Base-by-base conservation (phyloP, 495 filamentous ascomycete species). In the Aspergillus sparsus region DNA sequence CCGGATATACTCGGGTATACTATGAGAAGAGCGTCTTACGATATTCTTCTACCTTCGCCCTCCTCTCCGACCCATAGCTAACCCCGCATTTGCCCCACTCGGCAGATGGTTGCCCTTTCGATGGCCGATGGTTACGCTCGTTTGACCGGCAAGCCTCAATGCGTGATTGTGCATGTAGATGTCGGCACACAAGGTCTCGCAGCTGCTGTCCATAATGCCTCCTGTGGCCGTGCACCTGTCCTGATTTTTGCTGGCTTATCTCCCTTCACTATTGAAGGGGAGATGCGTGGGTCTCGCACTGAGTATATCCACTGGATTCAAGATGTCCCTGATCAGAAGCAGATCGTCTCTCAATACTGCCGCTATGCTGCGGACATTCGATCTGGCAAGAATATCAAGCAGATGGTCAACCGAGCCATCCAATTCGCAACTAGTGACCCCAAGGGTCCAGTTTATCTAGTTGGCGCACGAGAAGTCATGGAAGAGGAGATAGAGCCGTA, bases 261-360 rank as follows among this genome's bases (percentile, higher is more conserved):
- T 3, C 93, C 93, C 0, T 95, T 89, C 66, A 97, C 93, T 3
- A 85, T 90, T 37, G 93, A 98, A 63, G 93, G 93, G 5, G 93
- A 97, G 75, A 83, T 92, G 79, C 82, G 90, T 18, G 93, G 93
- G 2, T 90, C 86, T 5, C 82, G 93, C 44, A 96, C 92, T 0
- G 93, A 97, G 74, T 97, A 93, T 70, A 98, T 97, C 67, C 93
- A 98, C 68, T 98, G 93, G 90, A 93, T 97, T 42, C 93, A 98
- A 68, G 91, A 98, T 74, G 91, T 97, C 7, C 93, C 93, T 1
- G 92, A 98, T 62, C 93, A 98, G 75, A 92, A 91, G 69, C 87
- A 89, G 70, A 97, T 98, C 60, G 80, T 98, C 11, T 82, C 83
- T 3, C 93, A 98, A 74, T 98, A 98, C 71, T 97, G 93, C 69